Percentiles rank a stretch among this genome's conserved stretches.
Evolutionary conservation across 1,284 basidiomycete species (phyloP).

Genomic region (Puccinia polysora): DNA sequence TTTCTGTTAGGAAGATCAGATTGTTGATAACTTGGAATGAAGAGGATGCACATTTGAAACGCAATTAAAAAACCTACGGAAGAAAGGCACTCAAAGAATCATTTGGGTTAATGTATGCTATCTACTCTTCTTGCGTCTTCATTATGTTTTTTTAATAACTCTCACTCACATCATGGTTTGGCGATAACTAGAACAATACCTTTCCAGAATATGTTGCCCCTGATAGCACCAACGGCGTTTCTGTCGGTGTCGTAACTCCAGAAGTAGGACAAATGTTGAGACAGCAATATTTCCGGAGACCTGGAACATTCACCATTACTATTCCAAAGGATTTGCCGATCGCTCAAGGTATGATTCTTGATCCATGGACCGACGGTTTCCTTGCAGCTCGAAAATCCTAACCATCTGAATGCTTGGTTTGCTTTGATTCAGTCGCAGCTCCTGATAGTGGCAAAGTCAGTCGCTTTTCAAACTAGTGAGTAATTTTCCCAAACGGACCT

Average conservation of each 20-base stretch:
- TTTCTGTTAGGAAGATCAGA: neutral
- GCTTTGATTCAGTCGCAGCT: conserved; percentile 17
- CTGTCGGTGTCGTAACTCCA: conserved; percentile 36
- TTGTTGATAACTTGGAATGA: neutral
- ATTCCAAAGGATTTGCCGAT: conserved; percentile 20
- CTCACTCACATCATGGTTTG: neutral
- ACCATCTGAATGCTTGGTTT: neutral
- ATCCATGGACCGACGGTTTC: neutral
- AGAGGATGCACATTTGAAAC: conserved; percentile 40
- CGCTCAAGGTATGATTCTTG: conserved; percentile 16
- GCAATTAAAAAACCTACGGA: conserved; percentile 22
- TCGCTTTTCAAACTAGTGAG: conserved; percentile 41
- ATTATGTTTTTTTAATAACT: neutral
- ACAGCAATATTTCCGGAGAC: conserved; percentile 12
- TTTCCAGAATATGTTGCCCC: conserved; percentile 39
- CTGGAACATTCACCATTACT: conserved; percentile 19
- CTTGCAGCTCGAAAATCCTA: neutral
- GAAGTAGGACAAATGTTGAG: conserved; percentile 19
- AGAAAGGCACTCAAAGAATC: conserved; percentile 18
- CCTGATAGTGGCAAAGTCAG: conserved; percentile 42
- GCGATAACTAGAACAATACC: conserved; percentile 29
- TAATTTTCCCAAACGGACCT: neutral
- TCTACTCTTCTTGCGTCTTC: neutral
- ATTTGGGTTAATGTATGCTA: conserved; percentile 37
- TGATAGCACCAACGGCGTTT: conserved; percentile 18